A percentile compares a stretch with the other conserved stretches of the same genome.
Conservation (phyloP, 83 land plant genomes). For the Picea mariana region DNA sequence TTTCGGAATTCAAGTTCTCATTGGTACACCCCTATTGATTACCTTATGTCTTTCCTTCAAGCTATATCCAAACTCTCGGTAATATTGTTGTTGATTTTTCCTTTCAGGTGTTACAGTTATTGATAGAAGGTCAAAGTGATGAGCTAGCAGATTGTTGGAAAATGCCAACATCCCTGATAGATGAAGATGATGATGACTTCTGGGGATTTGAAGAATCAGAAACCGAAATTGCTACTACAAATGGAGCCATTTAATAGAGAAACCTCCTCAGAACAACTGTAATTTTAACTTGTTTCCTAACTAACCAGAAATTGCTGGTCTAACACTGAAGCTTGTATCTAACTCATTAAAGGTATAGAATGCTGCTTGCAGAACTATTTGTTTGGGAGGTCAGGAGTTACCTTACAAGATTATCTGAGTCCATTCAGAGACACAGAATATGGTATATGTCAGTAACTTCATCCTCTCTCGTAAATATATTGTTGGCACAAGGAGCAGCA, state of each 20-base stretch:
- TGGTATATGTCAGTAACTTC: conserved; percentile 3
- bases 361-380: neutral
- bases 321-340: conserved; percentile 6
- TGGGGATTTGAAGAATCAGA: conserved; percentile 27
- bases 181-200: conserved; percentile 28
- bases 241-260: neutral
- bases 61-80: neutral
- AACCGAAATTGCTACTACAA: neutral
- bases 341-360: neutral
- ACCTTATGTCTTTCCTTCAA: neutral
- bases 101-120: conserved; percentile 8
- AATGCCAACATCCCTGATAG: conserved; percentile 19
- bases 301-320: neutral
- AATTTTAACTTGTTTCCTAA: conserved; percentile 1
- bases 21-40: neutral
- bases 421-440: conserved; percentile 1
- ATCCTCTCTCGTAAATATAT: neutral
- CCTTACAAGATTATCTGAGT: conserved; percentile 1
- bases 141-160: conserved; percentile 14
- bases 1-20: conserved; percentile 1
- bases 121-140: conserved; percentile 20
- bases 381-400: neutral
- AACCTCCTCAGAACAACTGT: neutral
- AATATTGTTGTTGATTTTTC: conserved; percentile 3
- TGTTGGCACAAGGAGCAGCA: neutral